Base-by-base conservation (phyloP, 2,329 filamentous ascomycete species). In the Colletotrichum higginsianum region DNA sequence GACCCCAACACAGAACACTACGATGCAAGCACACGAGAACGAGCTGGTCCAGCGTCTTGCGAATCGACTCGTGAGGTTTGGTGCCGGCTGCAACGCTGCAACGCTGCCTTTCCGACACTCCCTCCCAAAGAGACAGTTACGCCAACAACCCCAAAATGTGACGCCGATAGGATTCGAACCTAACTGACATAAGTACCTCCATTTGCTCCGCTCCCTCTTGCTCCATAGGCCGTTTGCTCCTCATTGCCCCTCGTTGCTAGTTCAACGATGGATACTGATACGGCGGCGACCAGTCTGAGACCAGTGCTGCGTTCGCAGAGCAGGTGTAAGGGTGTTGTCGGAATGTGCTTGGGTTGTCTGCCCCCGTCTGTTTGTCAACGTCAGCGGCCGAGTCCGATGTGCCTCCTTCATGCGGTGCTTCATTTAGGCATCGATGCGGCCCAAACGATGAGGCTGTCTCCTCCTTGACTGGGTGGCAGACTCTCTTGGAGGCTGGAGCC, bases 391-490 rank as follows among this genome's bases (percentile, higher is more conserved):
- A 50, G 44, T 42, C 38, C 47, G 35, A 35, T 26, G 49, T 47
- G 67, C 30, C 57, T 56, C 61, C 56, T 47, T 66, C 60, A 35
- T 38, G 38, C 61, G 60, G 47, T 60, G 53, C 21, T 38, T 53
- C 69, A 60, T 69, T 73, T 72, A 60, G 73, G 73, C 73, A 74
- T 47, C 73, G 56, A 74, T 62, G 73, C 73, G 56, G 73, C 73
- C 73, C 65, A 69, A 74, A 74, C 35, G 60, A 66, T 74, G 73
- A 74, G 73, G 73, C 72, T 68, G 73, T 68, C 49, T 44, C 50
- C 11, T 18, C 21, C 12, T 63, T 65, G 71, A 72, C 71, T 72
- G 73, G 67, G 42, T 52, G 71, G 62, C 52, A 72, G 68, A 47
- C 35, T 63, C 52, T 64, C 42, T 64, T 18, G 23, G 21, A 40